Evolutionary conservation across 306 rosid species (phyloP), one percentile per base, ranked within the genome.

Genomic region (Mimosa pudica): DNA sequence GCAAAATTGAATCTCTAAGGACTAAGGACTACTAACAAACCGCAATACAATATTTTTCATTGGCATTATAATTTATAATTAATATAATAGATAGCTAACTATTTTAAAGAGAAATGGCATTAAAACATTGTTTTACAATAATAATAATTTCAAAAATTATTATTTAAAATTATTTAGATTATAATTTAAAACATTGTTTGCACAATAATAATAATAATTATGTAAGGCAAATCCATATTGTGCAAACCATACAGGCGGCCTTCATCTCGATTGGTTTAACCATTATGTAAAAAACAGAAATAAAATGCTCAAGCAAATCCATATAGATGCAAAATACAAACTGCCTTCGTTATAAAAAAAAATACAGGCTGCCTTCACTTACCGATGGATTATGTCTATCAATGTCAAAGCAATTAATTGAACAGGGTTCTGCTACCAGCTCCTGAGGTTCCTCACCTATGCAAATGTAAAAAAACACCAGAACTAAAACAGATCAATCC

Each of bases 321-420:
- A 6, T 41, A n/a, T 38, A 24, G 17, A 79, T 49, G 62, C 69
- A 54, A 80, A 77, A 76, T 69, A 36, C 42, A 52, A 10, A 54
- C 12, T 45, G 20, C 47, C 46, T 36, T 42, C n/a, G n/a, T n/a
- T n/a, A n/a, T n/a, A n/a, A 54, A 80, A 77, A 76, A 54, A 80
- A 77, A 76, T 69, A 36, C 42, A 52, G 12, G 58, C 12, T 45
- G 20, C 47, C 46, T 36, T 42, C n/a, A 89, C 98, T 91, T 79
- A 95, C 98, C 6, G 86, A 88, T 57, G 98, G 95, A 83, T 86
- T 86, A 80, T 95, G 86, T 42, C 77, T 87, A 73, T 95, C 97
- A 74, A 95, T 90, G 77, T 95, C 97, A n/a, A 95, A 91, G 87
- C 97, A 88, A 75, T 95, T 92, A 83, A 95, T 92, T 74, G 98